These are phyloP conservation scores for Nitzschia sp. DNA, from an alignment of 108 stramenopile genomes.

Conservation along the genomic window DNA sequence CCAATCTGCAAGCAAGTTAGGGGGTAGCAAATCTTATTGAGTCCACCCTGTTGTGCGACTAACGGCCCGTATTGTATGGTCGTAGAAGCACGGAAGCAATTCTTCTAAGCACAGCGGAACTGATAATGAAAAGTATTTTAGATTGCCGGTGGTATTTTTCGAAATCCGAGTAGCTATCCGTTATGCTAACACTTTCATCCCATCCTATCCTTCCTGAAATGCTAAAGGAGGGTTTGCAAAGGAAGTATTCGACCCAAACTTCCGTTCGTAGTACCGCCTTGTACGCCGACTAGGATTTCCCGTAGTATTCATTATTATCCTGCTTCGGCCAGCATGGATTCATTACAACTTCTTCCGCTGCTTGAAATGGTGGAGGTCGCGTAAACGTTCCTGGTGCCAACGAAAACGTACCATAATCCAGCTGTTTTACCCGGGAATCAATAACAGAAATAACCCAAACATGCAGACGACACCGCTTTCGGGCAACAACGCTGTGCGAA, in stretches of 20 bases:
- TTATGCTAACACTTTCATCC: too few species aligned
- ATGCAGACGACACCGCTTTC: background rate
- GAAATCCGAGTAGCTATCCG: too few species aligned
- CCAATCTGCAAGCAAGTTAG: too few species aligned
- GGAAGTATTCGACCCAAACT: background rate
- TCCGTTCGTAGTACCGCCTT: slow-evolving; percentile 6
- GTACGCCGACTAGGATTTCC: slow-evolving; percentile 3
- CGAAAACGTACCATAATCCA: background rate
- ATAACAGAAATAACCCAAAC: background rate
- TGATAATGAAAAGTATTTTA: too few species aligned
- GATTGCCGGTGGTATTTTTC: too few species aligned
- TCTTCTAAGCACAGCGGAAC: too few species aligned
- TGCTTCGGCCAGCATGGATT: background rate
- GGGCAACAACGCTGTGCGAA: slow-evolving; percentile 2
- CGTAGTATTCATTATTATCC: slow-evolving; percentile 1
- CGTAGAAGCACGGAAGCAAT: too few species aligned
- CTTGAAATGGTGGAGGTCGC: slow-evolving; percentile 8
- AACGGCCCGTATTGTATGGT: too few species aligned
- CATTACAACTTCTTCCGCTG: background rate
- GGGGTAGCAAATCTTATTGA: too few species aligned
- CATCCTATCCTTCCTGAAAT: too few species aligned
- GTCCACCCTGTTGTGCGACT: too few species aligned
- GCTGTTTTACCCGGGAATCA: background rate
- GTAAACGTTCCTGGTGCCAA: background rate
- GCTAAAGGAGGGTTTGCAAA: too few species aligned